Percentiles rank a stretch among this genome's conserved stretches.
Conservation (phyloP, 139 green algal genomes). For the Trebouxia sp. region DNA sequence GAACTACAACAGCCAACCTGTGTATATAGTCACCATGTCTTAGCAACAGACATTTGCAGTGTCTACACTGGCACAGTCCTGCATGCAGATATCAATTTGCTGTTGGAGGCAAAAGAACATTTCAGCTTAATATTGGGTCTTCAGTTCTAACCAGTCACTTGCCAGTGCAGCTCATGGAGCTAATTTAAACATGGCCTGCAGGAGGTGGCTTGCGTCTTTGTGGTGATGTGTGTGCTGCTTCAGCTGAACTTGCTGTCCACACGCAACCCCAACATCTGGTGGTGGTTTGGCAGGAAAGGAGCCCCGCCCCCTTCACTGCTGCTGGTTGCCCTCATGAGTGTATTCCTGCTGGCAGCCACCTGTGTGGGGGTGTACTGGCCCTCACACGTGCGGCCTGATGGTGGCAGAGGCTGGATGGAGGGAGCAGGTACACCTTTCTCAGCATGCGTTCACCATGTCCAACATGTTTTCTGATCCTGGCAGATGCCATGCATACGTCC, state of each 20-base stretch:
- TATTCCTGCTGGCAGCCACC: slow-evolving; percentile 38
- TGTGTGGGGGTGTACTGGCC: slow-evolving; percentile 53
- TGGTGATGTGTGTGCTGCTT: slow-evolving; percentile 39
- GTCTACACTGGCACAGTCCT: no score
- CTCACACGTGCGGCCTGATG: slow-evolving; percentile 35
- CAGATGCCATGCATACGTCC: no score
- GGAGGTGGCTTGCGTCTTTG: slow-evolving; percentile 47
- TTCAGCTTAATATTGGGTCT: no score
- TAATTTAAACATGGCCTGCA: slow-evolving; percentile 8
- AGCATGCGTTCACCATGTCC: no score
- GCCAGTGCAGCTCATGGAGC: not conserved
- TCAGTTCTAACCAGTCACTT: not conserved
- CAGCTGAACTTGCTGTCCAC: slow-evolving; percentile 54
- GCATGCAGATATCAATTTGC: no score
- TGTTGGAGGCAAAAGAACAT: no score
- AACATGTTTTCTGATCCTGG: no score
- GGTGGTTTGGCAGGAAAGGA: slow-evolving; percentile 32
- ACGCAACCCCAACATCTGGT: slow-evolving; percentile 50
- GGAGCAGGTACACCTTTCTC: no score
- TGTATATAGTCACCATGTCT: no score
- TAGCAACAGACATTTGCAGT: no score
- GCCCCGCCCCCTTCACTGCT: slow-evolving; percentile 39
- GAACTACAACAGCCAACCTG: no score
- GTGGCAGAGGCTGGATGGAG: slow-evolving; percentile 39
- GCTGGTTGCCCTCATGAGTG: slow-evolving; percentile 34